Percentiles rank a stretch among this genome's conserved stretches.
Conservation (phyloP, 2,329 filamentous ascomycete genomes). For the Microcyclospora pomicola region DNA sequence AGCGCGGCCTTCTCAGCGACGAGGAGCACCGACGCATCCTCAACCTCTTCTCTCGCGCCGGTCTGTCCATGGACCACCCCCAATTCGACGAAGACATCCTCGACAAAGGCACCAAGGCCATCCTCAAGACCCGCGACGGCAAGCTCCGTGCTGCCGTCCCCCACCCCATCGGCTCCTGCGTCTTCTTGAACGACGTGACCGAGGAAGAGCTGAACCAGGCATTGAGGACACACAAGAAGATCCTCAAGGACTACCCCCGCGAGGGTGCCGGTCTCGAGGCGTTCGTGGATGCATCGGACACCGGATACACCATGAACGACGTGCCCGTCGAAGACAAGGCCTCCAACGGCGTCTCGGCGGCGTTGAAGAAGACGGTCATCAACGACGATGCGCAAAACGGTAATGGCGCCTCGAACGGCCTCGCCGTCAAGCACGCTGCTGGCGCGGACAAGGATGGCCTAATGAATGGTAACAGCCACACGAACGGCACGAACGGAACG, state of each 20-base stretch:
- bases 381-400: constrained; percentile 20
- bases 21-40: constrained; percentile 49
- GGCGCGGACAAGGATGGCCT: constrained; percentile 6
- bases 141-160: constrained; percentile 55
- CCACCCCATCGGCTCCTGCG: constrained; percentile 50
- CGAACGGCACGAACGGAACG: constrained; percentile 4
- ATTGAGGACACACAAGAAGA: constrained; percentile 47
- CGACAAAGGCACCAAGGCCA: constrained; percentile 52
- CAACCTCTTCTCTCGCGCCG: constrained; percentile 55
- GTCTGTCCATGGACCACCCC: constrained; percentile 57
- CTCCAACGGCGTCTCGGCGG: constrained; percentile 13
- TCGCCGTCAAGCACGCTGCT: constrained; percentile 1
- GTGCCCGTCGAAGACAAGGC: constrained; percentile 22
- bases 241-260: constrained; percentile 49
- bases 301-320: constrained; percentile 42
- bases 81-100: constrained; percentile 53
- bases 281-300: constrained; percentile 56
- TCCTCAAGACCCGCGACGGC: constrained; percentile 58
- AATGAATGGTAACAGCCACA: constrained; percentile 9
- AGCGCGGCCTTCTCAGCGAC: constrained; percentile 46
- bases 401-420: constrained; percentile 4
- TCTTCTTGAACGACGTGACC: constrained; percentile 54
- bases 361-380: constrained; percentile 21
- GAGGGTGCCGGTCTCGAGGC: constrained; percentile 53
- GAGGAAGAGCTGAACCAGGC: constrained; percentile 48